Evolutionary conservation across 805 yeast species (phyloP).

Genomic region (Candida glaebosa): DNA sequence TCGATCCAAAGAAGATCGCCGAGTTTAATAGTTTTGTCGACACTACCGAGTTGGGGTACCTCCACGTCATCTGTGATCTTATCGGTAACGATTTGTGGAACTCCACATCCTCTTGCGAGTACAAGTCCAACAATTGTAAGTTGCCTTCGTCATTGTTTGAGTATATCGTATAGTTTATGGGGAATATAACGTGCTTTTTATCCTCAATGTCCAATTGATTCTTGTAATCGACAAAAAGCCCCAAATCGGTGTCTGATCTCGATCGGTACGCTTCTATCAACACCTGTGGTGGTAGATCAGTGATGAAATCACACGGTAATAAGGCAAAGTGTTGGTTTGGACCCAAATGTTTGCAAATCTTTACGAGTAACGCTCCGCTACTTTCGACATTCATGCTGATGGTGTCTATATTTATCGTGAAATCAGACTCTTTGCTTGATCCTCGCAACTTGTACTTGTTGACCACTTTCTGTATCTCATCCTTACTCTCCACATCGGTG

Average conservation of each 20-base stretch:
- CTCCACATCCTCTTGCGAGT: slow-evolving; percentile 65
- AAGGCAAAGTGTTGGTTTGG: slow-evolving; percentile 52
- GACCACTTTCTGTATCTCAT: slow-evolving; percentile 38
- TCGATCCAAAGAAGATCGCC: slow-evolving; percentile 49
- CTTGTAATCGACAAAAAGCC: slow-evolving; percentile 72
- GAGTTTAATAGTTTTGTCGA: slow-evolving; percentile 75
- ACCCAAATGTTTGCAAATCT: slow-evolving; percentile 39
- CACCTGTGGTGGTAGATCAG: slow-evolving; percentile 88
- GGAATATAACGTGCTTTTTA: slow-evolving; percentile 57
- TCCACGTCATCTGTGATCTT: slow-evolving; percentile 88
- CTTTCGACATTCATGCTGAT: slow-evolving; percentile 28
- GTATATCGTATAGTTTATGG: slow-evolving; percentile 65
- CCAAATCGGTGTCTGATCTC: slow-evolving; percentile 62
- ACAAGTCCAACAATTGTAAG: slow-evolving; percentile 62
- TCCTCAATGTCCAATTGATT: slow-evolving; percentile 76
- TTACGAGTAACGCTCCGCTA: slow-evolving; percentile 62
- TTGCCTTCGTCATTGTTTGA: slow-evolving; percentile 45
- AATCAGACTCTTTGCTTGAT: slow-evolving; percentile 32
- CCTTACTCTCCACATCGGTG: slow-evolving; percentile 45
- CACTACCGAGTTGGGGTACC: slow-evolving; percentile 72
- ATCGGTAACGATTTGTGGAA: slow-evolving; percentile 67
- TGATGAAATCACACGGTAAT: slow-evolving; percentile 90
- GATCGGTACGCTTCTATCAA: slow-evolving; percentile 80
- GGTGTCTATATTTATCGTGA: slow-evolving; percentile 21
- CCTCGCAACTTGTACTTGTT: slow-evolving; percentile 4